These are phyloP conservation scores for Pichia sp. DNA, from an alignment of 1,139 yeast species.

Conservation along the genomic window DNA sequence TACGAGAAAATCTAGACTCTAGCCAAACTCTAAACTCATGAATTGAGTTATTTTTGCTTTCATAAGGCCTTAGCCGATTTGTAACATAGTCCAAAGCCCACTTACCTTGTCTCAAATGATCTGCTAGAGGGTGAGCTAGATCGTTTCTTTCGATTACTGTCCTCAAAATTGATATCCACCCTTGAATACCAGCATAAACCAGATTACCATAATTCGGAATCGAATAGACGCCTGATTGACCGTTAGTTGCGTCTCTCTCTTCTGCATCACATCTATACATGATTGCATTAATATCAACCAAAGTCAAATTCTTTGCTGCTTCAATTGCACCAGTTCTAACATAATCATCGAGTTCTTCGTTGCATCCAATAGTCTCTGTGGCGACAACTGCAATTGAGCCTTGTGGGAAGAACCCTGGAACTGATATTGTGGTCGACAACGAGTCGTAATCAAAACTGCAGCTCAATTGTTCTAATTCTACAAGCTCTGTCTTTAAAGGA, in stretches of 20 bases:
- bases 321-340: constrained; percentile 70
- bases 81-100: constrained; percentile 88
- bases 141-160: constrained; percentile 64
- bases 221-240: constrained; percentile 65
- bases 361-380: constrained; percentile 57
- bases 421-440: constrained; percentile 46
- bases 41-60: constrained; percentile 20
- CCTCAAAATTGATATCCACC: constrained; percentile 75
- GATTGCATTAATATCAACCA: constrained; percentile 70
- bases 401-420: constrained; percentile 67
- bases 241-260: constrained; percentile 76
- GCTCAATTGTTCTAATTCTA: constrained; percentile 47
- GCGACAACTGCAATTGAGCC: constrained; percentile 86
- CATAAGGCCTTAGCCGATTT: constrained; percentile 57
- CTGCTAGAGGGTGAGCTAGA: constrained; percentile 77
- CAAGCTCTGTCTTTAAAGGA: constrained; percentile 64
- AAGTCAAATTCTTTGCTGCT: constrained; percentile 56
- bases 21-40: constrained; percentile 66
- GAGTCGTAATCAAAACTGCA: constrained; percentile 41
- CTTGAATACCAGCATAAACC: constrained; percentile 87
- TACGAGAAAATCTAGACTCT: constrained; percentile 55
- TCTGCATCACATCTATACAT: constrained; percentile 81
- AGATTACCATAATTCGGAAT: constrained; percentile 72
- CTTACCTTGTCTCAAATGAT: constrained; percentile 72
- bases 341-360: constrained; percentile 56